phyloP scores from a whole-genome alignment of 75 land plant species.

The Picea glauca region DNA sequence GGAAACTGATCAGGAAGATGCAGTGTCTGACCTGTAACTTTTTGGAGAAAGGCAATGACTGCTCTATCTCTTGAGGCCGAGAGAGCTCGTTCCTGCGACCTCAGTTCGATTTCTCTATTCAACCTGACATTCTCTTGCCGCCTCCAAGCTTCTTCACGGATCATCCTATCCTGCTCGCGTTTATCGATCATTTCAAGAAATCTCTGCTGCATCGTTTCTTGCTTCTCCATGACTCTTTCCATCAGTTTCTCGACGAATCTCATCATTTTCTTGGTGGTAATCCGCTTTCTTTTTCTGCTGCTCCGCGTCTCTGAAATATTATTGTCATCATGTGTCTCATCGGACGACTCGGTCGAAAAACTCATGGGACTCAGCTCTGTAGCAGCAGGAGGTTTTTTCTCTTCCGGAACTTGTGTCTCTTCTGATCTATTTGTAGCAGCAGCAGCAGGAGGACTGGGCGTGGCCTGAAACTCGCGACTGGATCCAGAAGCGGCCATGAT shows the following conservation, averaged over 20 bases:
- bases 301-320: not conserved
- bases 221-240: slow-evolving; percentile 52
- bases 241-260: slow-evolving; percentile 49
- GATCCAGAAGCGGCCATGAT: not conserved
- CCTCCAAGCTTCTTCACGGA: slow-evolving; percentile 56
- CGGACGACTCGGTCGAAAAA: slow-evolving; percentile 14
- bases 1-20: slow-evolving; percentile 24
- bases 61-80: slow-evolving; percentile 45
- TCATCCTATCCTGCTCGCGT: slow-evolving; percentile 42
- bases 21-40: slow-evolving; percentile 52
- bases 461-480: not conserved
- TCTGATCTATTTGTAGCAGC: not conserved
- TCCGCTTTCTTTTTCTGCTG: slow-evolving; percentile 11
- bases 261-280: slow-evolving; percentile 17
- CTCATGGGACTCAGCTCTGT: slow-evolving; percentile 1
- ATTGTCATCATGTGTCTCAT: slow-evolving; percentile 12
- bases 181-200: slow-evolving; percentile 56
- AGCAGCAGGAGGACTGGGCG: not conserved
- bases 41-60: slow-evolving; percentile 52
- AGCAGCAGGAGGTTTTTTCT: not conserved
- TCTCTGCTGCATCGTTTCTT: slow-evolving; percentile 45
- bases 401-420: not conserved
- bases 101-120: slow-evolving; percentile 29
- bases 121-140: slow-evolving; percentile 37
- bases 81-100: slow-evolving; percentile 35